Evolutionary conservation across 805 yeast species (phyloP), one percentile per base, ranked within the genome.

Genomic region (Hanseniaspora valbyensis): DNA sequence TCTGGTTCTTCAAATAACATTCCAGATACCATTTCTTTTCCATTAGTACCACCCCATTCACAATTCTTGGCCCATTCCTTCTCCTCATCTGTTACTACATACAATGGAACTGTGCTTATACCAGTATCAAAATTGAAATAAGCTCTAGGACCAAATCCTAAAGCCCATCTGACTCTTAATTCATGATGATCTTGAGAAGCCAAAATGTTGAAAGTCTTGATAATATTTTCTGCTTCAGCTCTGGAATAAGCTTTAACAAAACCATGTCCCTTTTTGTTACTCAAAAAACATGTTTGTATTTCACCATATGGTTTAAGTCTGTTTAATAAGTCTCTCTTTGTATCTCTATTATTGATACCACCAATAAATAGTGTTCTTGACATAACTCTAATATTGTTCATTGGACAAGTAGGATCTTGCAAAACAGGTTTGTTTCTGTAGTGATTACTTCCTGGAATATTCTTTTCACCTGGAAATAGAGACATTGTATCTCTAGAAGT

Each of bases 141-240:
- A 65, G 92, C 97, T 70, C 98, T 79, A 50, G 98, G 98, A 4
- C 98, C 98, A 61, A 84, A 92, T 1, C 98, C 98, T 55, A 92
- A 97, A 57, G 97, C 98, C 98, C 98, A 92, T 63, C 96, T 76
- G 4, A 94, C 85, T 67, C 97, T 77, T 57, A 92, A 70, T 32
- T 45, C 46, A 26, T 48, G 44, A 3, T 28, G 51, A 21, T 48
- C 51, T 14, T 45, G 49, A 6, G 50, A 36, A 22, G 53, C 34
- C 68, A 63, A 57, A 77, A 69, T 62, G 60, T 78, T 78, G 68
- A 89, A 87, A 38, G 79, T 76, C 37, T 75, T 71, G 52, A 87
- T 74, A 13, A 88, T 88, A 54, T 72, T 76, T 63, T 85, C 96
- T 28, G 98, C 98, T 66, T 90, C 97, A 33, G 72, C 74, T 66